phyloP scores from a whole-genome alignment of 352 stramenopile species.

The Phytophthora fragariae region DNA sequence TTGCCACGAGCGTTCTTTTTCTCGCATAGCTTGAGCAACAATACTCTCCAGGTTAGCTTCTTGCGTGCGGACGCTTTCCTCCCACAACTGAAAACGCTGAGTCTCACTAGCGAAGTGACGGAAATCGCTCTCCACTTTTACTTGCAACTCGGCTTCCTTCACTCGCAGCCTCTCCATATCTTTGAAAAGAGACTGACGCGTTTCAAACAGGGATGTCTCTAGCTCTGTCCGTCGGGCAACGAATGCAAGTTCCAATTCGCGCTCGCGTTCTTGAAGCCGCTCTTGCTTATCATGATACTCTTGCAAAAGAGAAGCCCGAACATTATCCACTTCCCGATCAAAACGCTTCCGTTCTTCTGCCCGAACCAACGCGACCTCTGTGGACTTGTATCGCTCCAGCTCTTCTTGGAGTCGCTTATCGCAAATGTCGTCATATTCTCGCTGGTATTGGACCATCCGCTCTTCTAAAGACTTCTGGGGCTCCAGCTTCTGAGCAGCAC shows the following conservation, averaged over 20 bases:
- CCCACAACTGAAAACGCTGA: conserved; percentile 57
- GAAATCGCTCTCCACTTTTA: conserved; percentile 54
- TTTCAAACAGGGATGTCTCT: conserved; percentile 73
- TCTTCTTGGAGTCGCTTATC: conserved; percentile 64
- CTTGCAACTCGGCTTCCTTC: conserved; percentile 62
- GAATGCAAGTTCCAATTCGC: conserved; percentile 70
- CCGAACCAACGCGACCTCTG: conserved; percentile 61
- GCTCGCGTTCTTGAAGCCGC: conserved; percentile 60
- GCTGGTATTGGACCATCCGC: conserved; percentile 72
- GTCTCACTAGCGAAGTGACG: conserved; percentile 53
- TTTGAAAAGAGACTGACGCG: conserved; percentile 66
- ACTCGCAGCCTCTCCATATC: conserved; percentile 68
- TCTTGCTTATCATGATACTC: conserved; percentile 60
- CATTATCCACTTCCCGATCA: conserved; percentile 54
- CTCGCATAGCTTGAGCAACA: conserved; percentile 47
- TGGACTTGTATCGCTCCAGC: conserved; percentile 60
- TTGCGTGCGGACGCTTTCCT: conserved; percentile 51
- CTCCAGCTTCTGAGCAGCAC: conserved; percentile 45
- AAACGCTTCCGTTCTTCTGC: conserved; percentile 68
- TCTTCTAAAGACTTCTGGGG: conserved; percentile 58
- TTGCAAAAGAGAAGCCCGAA: conserved; percentile 52
- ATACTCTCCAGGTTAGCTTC: conserved; percentile 57
- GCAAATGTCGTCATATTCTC: conserved; percentile 69
- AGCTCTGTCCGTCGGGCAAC: conserved; percentile 56
- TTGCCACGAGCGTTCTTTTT: conserved; percentile 61